Percentiles rank a stretch among this genome's conserved stretches.
phyloP scores from a whole-genome alignment of 306 rosid genomes.

The Vigna hirtella region DNA sequence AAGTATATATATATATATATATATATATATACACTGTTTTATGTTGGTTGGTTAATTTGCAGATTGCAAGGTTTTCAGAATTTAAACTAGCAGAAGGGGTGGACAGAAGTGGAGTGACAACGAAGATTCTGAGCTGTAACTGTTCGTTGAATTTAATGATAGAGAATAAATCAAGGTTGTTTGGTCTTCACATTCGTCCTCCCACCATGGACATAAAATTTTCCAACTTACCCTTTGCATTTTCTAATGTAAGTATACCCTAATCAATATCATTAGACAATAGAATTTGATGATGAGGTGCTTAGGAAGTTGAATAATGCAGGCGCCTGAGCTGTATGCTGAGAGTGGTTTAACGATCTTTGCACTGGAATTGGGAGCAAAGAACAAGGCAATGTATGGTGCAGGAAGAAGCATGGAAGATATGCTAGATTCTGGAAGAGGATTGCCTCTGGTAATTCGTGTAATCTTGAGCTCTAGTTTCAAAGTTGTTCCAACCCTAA shows the following conservation, averaged over 20 bases:
- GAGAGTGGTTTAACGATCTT: constrained; percentile 68
- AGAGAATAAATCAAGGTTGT: constrained; percentile 84
- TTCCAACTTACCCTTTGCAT: constrained; percentile 72
- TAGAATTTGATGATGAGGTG: no score
- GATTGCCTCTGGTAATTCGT: constrained; percentile 59
- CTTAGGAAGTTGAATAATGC: not conserved
- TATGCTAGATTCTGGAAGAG: constrained; percentile 68
- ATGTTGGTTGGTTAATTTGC: not conserved
- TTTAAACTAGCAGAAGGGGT: constrained; percentile 89
- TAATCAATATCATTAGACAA: no score
- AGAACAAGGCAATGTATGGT: constrained; percentile 79
- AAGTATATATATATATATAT: not conserved
- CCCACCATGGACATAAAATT: constrained; percentile 69
- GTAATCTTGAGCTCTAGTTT: constrained; percentile 56
- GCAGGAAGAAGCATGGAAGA: constrained; percentile 94
- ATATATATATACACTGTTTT: no score
- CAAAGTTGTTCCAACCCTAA: constrained; percentile 59
- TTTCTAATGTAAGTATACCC: constrained; percentile 54
- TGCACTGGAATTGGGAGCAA: constrained; percentile 54
- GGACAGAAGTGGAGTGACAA: constrained; percentile 82
- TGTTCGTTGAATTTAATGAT: constrained; percentile 64
- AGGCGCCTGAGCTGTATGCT: constrained; percentile 73
- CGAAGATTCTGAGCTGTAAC: constrained; percentile 74
- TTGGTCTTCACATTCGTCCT: constrained; percentile 81
- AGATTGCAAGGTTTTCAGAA: constrained; percentile 65